A percentile compares a stretch with the other conserved stretches of the same genome.
Evolutionary conservation across 2,329 filamentous ascomycete species (phyloP).

Genomic region (Didymella lethalis): DNA sequence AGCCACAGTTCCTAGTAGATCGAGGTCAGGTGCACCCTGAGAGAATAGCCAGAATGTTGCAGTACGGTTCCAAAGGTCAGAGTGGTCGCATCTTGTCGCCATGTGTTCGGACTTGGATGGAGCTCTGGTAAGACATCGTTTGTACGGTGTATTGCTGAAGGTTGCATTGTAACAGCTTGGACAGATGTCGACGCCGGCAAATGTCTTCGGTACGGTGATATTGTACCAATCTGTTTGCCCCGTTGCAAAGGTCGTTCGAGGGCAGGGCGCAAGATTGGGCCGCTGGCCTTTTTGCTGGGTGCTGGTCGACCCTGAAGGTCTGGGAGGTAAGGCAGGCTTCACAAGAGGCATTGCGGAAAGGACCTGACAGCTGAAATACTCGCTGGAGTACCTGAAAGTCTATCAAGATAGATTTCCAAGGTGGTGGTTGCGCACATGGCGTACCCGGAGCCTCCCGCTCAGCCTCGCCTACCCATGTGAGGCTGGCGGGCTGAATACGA

Average conservation of each 20-base stretch:
- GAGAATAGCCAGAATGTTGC: slow-evolving; percentile 29
- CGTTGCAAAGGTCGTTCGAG: slow-evolving; percentile 15
- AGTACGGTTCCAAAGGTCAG: slow-evolving; percentile 27
- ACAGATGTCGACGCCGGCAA: slow-evolving; percentile 31
- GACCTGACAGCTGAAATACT: background rate
- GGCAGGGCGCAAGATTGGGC: slow-evolving; percentile 14
- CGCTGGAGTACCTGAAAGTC: background rate
- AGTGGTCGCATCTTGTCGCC: slow-evolving; percentile 20
- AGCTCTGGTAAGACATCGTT: slow-evolving; percentile 17
- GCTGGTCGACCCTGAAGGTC: background rate
- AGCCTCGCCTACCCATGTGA: slow-evolving; percentile 12
- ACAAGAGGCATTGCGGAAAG: slow-evolving; percentile 11
- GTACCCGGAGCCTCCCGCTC: background rate
- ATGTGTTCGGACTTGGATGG: slow-evolving; percentile 22
- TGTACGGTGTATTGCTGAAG: slow-evolving; percentile 26
- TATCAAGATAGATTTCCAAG: background rate
- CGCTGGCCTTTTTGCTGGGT: background rate
- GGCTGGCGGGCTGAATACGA: slow-evolving; percentile 16
- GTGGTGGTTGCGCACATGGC: background rate
- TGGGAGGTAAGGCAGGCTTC: slow-evolving; percentile 7
- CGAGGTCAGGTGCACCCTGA: slow-evolving; percentile 23
- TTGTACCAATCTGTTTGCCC: slow-evolving; percentile 26
- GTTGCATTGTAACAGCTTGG: slow-evolving; percentile 31
- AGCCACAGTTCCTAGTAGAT: slow-evolving; percentile 23
- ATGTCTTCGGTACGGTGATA: slow-evolving; percentile 18